Evolutionary conservation across 495 filamentous ascomycete species (phyloP), one percentile per base, ranked within the genome.

Genomic region (Hypoxylon trugodes): DNA sequence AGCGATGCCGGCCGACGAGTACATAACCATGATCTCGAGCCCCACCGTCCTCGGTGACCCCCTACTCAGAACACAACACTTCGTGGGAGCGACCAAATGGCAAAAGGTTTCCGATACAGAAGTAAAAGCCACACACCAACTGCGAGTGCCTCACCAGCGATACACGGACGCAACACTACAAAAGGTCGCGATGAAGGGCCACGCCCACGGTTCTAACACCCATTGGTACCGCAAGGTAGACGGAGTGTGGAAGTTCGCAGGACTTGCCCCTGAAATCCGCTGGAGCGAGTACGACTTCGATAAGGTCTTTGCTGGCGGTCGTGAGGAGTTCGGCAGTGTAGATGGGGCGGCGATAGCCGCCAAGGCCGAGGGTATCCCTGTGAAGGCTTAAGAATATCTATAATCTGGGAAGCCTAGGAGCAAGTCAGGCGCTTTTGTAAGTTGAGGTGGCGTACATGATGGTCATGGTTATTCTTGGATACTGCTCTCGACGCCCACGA

Each of bases 171-270:
- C 68, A 25, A 81, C 72, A 51, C 62, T 76, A 36, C 75, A 69
- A 52, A 70, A 77, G 37, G 86, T 87, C 33, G 74, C 74, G 18
- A 77, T 84, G 72, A 87, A 86, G 79, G 86, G 86, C 49, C 89
- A 93, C 67, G 84, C 82, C 12, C 90, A 93, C 76, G 85, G 82
- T 48, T 86, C 85, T 53, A 90, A 89, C 71, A 82, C 82, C 64
- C 86, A 90, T 70, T 89, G 84, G 72, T 93, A 93, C 74, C 80
- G 78, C 52, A 92, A 90, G 81, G 77, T 91, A 16, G 76, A 91
- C 63, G 89, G 89, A 4, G 84, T 86, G 55, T 93, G 90, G 90
- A 94, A 92, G 77, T 91, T 92, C 74, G 89, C 89, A 1, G 90
- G 90, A 1, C 75, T 94, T 47, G 77, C 80, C 69, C 90, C 90